Conservation (phyloP, 2,329 filamentous ascomycete species). For the Fusarium nanum region DNA sequence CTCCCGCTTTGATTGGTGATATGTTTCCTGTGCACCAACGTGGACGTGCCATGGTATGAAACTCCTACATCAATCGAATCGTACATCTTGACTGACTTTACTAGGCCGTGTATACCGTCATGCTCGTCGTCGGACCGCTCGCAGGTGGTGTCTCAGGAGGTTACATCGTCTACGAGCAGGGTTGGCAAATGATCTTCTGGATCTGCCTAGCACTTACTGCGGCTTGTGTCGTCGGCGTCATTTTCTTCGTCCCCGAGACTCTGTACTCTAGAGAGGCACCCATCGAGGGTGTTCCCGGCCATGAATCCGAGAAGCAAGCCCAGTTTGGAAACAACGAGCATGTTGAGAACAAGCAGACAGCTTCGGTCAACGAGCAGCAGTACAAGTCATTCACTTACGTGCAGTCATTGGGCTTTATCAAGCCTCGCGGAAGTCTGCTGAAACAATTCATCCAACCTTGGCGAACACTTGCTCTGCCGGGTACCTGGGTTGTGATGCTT, state of each 20-base stretch:
- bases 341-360: slow-evolving; percentile 8
- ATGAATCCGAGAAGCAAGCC: slow-evolving; percentile 2
- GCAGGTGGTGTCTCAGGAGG: slow-evolving; percentile 52
- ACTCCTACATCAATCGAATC: accelerated
- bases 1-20: slow-evolving; percentile 51
- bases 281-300: neutral
- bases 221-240: slow-evolving; percentile 36
- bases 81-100: accelerated
- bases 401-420: slow-evolving; percentile 22
- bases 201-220: slow-evolving; percentile 47
- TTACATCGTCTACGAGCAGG: slow-evolving; percentile 50
- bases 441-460: slow-evolving; percentile 23
- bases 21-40: slow-evolving; percentile 53
- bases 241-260: slow-evolving; percentile 53
- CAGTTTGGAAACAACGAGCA: slow-evolving; percentile 18
- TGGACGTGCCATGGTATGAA: slow-evolving; percentile 48
- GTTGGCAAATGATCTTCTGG: slow-evolving; percentile 52
- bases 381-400: slow-evolving; percentile 11
- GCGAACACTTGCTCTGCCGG: slow-evolving; percentile 44
- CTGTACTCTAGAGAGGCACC: slow-evolving; percentile 43
- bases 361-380: neutral
- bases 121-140: slow-evolving; percentile 48
- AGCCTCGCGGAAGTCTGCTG: slow-evolving; percentile 12
- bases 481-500: slow-evolving; percentile 53
- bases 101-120: slow-evolving; percentile 51